Evolutionary conservation across 306 rosid species (phyloP).

Genomic region (Cicer bijugum): DNA sequence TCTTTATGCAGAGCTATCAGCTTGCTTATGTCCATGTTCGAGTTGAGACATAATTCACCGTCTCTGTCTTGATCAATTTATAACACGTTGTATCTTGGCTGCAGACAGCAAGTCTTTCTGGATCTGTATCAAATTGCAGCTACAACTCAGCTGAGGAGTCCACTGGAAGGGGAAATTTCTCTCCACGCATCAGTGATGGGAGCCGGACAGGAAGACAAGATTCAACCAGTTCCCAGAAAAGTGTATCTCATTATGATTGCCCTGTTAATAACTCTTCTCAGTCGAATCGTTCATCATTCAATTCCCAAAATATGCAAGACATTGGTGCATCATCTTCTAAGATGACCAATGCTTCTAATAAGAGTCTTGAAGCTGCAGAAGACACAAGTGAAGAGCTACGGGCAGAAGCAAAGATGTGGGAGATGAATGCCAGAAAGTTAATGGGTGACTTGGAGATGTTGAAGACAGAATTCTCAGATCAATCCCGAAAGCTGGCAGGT

Average conservation of each 20-base stretch:
- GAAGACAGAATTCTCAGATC: conserved; percentile 69
- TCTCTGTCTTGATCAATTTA: conserved; percentile 35
- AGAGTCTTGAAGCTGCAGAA: conserved; percentile 57
- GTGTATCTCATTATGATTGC: conserved; percentile 45
- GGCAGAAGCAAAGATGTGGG: conserved; percentile 97
- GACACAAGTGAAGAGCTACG: conserved; percentile 68
- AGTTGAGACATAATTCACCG: conserved; percentile 37
- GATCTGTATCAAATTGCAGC: conserved; percentile 51
- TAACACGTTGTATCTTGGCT: conserved; percentile 37
- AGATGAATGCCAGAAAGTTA: conserved; percentile 82
- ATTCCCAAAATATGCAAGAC: conserved; percentile 44
- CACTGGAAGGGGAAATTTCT: conserved; percentile 47
- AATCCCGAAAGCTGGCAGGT: conserved; percentile 59
- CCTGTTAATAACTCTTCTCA: conserved; percentile 37
- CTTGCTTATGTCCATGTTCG: conserved; percentile 16
- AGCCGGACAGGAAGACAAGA: conserved; percentile 45
- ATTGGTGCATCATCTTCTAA: conserved; percentile 39
- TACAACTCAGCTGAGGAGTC: conserved; percentile 52
- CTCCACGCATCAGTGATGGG: conserved; percentile 44
- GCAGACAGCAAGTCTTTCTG: conserved; percentile 57
- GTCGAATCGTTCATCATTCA: conserved; percentile 41
- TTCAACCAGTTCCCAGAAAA: conserved; percentile 51
- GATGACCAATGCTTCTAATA: conserved; percentile 43
- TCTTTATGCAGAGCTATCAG: conserved; percentile 39
- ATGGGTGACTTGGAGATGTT: conserved; percentile 72